Base-by-base conservation (phyloP, 2,329 filamentous ascomycete species). In the Fusarium concolor region DNA sequence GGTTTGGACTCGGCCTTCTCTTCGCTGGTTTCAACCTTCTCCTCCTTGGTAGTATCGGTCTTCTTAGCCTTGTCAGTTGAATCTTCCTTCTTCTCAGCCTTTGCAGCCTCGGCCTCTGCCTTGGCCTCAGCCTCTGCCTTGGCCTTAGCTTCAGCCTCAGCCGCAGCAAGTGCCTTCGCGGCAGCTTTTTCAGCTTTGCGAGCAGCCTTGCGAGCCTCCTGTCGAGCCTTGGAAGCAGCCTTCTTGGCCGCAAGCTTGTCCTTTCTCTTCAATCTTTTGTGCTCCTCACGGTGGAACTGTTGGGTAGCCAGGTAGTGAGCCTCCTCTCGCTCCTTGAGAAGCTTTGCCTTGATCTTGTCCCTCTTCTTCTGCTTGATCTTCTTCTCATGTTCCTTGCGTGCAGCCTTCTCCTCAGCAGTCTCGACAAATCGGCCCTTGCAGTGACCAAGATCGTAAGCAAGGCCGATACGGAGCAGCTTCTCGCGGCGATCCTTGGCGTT, bases 211-310 rank as follows among this genome's bases (percentile, higher is more conserved):
- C 47, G 56, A 4, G 66, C 63, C 4, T 49, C 62, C 26, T 60
- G 54, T 29, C 46, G 67, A 3, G 61, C 65, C 61, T 74, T 77
- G 45, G 80, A 77, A 62, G 81, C 70, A 8, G 90, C 87, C 81
- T 92, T 92, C 78, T 90, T 92, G 29, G 86, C 86, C 85, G 92
- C 94, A 83, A 91, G 92, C 80, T 91, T 93, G 78, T 93, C 95
- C 80, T 92, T 94, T 77, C 92, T 93, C 74, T 88, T 90, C 71
- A 67, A 47, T 6, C 57, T 53, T 24, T 47, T 69, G 17, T 67
- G 73, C 33, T 75, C 62, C 2, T 65, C 62, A 53, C 78, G 81
- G 41, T 78, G 76, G 42, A 78, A 77, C 29, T 79, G 76, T 46
- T 79, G 80, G 18, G 73, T 76, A 49, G 77, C 76, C 14, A 81